phyloP scores from a whole-genome alignment of 768 basidiomycete species.

The Boletus sp. region DNA sequence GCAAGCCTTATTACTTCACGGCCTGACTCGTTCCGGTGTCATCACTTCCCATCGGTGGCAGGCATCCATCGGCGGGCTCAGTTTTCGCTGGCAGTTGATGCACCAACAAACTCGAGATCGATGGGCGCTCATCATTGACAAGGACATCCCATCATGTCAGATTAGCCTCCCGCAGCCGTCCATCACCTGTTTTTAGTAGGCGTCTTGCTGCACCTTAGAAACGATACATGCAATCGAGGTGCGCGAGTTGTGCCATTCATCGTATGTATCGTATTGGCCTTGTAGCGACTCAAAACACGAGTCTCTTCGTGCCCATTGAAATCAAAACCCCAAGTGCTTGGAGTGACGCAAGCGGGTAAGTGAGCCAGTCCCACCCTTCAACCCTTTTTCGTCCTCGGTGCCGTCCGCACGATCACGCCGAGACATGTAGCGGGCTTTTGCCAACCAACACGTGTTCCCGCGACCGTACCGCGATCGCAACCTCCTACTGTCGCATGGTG shows the following conservation, averaged over 20 bases:
- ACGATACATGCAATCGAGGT: constrained; percentile 3
- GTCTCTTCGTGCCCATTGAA: neutral
- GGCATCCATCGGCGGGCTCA: constrained; percentile 11
- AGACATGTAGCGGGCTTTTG: constrained; percentile 14
- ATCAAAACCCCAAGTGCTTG: neutral
- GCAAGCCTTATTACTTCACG: constrained; percentile 24
- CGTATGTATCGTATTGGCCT: neutral
- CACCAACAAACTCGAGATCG: constrained; percentile 17
- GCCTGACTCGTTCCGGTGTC: constrained; percentile 13
- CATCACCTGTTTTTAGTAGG: constrained; percentile 13
- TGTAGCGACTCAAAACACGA: neutral
- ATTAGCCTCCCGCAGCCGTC: constrained; percentile 22
- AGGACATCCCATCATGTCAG: constrained; percentile 14
- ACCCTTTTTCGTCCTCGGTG: constrained; percentile 1
- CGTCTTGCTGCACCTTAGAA: constrained; percentile 10
- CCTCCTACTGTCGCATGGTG: constrained; percentile 10
- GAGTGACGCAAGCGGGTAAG: constrained; percentile 6
- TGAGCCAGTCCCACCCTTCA: neutral
- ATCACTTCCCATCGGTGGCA: constrained; percentile 17
- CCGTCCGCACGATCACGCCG: neutral
- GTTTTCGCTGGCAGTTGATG: constrained; percentile 26
- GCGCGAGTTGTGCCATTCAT: constrained; percentile 9
- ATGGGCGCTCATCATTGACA: constrained; percentile 13
- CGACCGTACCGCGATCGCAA: constrained; percentile 29
- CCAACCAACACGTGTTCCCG: constrained; percentile 17